Percentiles rank a stretch among this genome's conserved stretches.
Conservation (phyloP, 768 basidiomycete genomes). For the Astraeus odoratus region DNA sequence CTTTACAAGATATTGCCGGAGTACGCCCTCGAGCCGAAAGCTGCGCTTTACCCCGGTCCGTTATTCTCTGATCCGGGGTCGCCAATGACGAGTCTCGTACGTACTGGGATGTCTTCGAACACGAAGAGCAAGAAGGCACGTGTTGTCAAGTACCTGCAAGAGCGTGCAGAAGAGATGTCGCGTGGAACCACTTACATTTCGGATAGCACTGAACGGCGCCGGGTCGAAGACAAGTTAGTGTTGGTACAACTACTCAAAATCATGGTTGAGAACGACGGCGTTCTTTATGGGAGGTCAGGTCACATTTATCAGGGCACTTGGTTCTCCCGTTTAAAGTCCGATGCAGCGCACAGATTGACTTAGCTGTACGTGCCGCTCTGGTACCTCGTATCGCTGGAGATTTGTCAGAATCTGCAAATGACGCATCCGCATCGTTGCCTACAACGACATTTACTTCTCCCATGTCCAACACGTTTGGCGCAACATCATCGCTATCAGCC, state of each 20-base stretch:
- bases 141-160: slow-evolving; percentile 72
- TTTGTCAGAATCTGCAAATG: slow-evolving; percentile 15
- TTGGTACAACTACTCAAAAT: slow-evolving; percentile 69
- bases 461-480: slow-evolving; percentile 13
- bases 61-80: slow-evolving; percentile 71
- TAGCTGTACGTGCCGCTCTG: slow-evolving; percentile 66
- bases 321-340: slow-evolving; percentile 12
- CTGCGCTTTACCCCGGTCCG: slow-evolving; percentile 76
- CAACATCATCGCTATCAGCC: slow-evolving; percentile 12
- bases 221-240: slow-evolving; percentile 69
- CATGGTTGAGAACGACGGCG: slow-evolving; percentile 87
- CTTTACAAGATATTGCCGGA: slow-evolving; percentile 67
- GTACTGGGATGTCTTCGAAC: slow-evolving; percentile 49
- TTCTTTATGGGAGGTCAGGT: slow-evolving; percentile 77
- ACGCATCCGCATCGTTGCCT: slow-evolving; percentile 11
- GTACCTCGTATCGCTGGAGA: slow-evolving; percentile 46
- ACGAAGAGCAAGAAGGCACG: slow-evolving; percentile 77
- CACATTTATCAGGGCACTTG: neutral
- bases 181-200: slow-evolving; percentile 68
- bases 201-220: slow-evolving; percentile 44
- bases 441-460: slow-evolving; percentile 28
- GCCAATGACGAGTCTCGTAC: slow-evolving; percentile 59
- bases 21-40: slow-evolving; percentile 47
- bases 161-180: slow-evolving; percentile 68
- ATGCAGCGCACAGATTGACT: slow-evolving; percentile 57